phyloP scores from a whole-genome alignment of 768 basidiomycete species.

The Rhizopogon sp. region DNA sequence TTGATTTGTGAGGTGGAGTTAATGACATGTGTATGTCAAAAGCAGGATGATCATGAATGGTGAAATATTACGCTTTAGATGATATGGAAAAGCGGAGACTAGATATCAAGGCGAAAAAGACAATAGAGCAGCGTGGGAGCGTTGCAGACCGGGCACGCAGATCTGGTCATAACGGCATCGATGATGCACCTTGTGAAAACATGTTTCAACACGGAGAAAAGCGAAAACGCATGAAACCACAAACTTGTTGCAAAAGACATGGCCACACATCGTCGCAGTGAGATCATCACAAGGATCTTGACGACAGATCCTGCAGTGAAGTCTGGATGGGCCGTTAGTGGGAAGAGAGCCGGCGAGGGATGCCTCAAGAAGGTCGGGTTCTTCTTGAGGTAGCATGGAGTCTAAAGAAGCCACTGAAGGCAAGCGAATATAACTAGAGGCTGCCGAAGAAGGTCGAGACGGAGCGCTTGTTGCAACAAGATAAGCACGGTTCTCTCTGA shows the following conservation, averaged over 20 bases:
- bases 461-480: slow-evolving; percentile 24
- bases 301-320: slow-evolving; percentile 49
- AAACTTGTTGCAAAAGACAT: slow-evolving; percentile 55
- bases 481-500: slow-evolving; percentile 25
- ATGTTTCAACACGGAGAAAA: slow-evolving; percentile 1
- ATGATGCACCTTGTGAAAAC: slow-evolving; percentile 45
- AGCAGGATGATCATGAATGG: not conserved
- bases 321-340: slow-evolving; percentile 7
- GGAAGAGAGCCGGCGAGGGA: not conserved
- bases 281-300: slow-evolving; percentile 45
- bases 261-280: slow-evolving; percentile 59
- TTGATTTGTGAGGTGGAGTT: too few species aligned
- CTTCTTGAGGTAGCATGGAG: slow-evolving; percentile 8
- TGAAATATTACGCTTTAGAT: not conserved
- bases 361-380: not conserved
- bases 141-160: slow-evolving; percentile 49
- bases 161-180: slow-evolving; percentile 38
- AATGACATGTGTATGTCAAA: not conserved
- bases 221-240: slow-evolving; percentile 12
- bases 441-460: slow-evolving; percentile 14
- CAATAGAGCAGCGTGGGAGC: slow-evolving; percentile 49
- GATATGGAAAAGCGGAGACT: not conserved
- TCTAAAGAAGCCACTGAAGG: slow-evolving; percentile 19
- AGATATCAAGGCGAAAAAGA: slow-evolving; percentile 47
- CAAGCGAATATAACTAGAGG: slow-evolving; percentile 12